These are phyloP conservation scores for Fonsecaea pedrosoi DNA, from an alignment of 2,329 filamentous ascomycete species.

Conservation along the genomic window DNA sequence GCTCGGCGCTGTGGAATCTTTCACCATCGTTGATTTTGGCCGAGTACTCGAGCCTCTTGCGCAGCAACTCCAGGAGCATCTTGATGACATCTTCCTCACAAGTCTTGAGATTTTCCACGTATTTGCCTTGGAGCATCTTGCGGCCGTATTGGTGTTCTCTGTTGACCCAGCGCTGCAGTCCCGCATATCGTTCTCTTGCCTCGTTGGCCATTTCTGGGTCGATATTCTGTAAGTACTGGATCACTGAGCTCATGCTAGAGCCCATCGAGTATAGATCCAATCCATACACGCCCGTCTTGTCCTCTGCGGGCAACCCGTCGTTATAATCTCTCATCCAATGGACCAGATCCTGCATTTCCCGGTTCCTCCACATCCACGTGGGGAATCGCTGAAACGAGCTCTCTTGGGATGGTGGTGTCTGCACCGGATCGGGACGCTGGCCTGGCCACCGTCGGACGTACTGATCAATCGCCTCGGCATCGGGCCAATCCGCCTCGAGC, in stretches of 20 bases:
- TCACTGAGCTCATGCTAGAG: conserved; percentile 54
- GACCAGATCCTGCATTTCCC: conserved; percentile 58
- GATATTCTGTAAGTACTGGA: conserved; percentile 57
- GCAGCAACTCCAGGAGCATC: conserved; percentile 55
- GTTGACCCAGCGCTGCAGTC: conserved; percentile 57
- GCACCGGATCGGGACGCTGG: conserved; percentile 11
- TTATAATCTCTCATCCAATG: conserved; percentile 60
- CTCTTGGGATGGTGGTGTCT: conserved; percentile 37
- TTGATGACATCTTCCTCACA: conserved; percentile 56
- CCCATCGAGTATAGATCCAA: conserved; percentile 62
- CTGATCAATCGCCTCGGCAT: conserved; percentile 59
- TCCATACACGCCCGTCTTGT: conserved; percentile 55
- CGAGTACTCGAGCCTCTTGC: conserved; percentile 52
- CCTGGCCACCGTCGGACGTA: conserved; percentile 56
- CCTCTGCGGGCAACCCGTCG: conserved; percentile 41
- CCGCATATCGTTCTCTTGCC: conserved; percentile 56
- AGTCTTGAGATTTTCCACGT: conserved; percentile 47
- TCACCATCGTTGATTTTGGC: conserved; percentile 49
- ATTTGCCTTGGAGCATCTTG: conserved; percentile 39
- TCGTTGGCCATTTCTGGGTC: conserved; percentile 53
- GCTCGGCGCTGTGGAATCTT: conserved; percentile 57
- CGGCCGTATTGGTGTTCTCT: conserved; percentile 59
- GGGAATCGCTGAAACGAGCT: conserved; percentile 59
- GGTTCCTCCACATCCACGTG: conserved; percentile 64
- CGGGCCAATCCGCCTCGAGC: conserved; percentile 62